Base-by-base conservation (phyloP, 2,329 filamentous ascomycete genomes). In the Cladosporium colombiae region DNA sequence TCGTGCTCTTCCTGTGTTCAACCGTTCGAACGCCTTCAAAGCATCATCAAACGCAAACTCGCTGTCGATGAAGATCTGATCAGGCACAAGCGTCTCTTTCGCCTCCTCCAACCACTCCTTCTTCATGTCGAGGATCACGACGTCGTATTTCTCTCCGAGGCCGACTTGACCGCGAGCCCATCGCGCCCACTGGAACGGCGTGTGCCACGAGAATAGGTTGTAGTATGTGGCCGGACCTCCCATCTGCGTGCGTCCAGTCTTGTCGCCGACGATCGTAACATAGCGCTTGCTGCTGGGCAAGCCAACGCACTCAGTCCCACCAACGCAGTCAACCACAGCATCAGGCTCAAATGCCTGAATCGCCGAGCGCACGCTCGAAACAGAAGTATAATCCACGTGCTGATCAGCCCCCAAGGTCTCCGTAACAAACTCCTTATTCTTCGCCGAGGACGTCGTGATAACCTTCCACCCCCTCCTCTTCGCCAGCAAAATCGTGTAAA, bases 301-400 rank as follows among this genome's bases (percentile, higher is more conserved):
- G 21, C 72, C 75, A 23, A 76, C 68, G 66, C 74, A 76, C 40
- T 74, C 73, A 1, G 72, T 75, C 21, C 74, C 70, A 1, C 85
- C 86, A 14, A 89, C 83, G 73, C 87, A 87, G 75, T 90, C 88
- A 11, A 90, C 80, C 0, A 85, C 81, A 29, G 86, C 80, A 62
- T 81, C 79, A 72, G 84, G 89, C 2, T 83, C 76, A 11, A 78
- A 80, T 0, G 83, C 82, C 65, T 80, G 79, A 2, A 90, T 75
- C 1, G 74, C 77, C n/a, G 79, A 76, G 11, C 82, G 72, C 1
- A 89, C 78, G 71, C 87, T 77, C 50, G 69, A 61, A 31, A 76
- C 73, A 0, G 76, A 75, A 18, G 82, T 85, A 72, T 90, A 90
- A 71, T 90, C 86, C 56, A 89, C 80, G 56, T 89, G 82, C 68